Evolutionary conservation across 23 red algal species (phyloP).

Genomic region (Agarophyton chilense): DNA sequence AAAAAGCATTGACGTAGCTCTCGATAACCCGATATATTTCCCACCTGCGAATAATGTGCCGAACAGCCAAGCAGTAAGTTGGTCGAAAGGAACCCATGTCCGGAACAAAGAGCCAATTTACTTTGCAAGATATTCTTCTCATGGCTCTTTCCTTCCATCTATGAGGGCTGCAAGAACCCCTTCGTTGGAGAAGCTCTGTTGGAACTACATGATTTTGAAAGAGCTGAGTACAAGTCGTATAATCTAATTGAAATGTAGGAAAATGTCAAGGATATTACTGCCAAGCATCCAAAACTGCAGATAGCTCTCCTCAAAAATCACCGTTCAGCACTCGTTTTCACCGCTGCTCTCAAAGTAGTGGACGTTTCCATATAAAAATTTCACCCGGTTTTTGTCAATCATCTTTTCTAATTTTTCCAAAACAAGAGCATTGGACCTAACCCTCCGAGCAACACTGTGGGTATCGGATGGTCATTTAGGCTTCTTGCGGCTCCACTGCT

Average conservation of each 20-base stretch:
- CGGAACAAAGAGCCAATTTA: too few relatives aligned
- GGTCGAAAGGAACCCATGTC: conserved; percentile 15
- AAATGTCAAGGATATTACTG: too few relatives aligned
- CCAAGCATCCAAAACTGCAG: conserved; percentile 37
- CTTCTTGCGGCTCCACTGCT: conserved; percentile 73
- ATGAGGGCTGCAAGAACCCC: conserved; percentile 36
- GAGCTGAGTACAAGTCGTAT: conserved; percentile 9
- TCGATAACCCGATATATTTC: too few relatives aligned
- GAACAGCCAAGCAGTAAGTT: background rate
- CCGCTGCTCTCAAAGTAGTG: too few relatives aligned
- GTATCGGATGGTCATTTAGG: conserved; percentile 56
- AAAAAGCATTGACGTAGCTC: too few relatives aligned
- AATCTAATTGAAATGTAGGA: too few relatives aligned
- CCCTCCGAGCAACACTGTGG: background rate
- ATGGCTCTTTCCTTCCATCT: too few relatives aligned
- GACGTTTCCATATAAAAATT: conserved; percentile 65
- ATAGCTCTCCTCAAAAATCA: too few relatives aligned
- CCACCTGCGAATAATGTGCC: too few relatives aligned
- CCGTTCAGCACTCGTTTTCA: too few relatives aligned
- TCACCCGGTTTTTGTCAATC: too few relatives aligned
- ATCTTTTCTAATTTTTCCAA: conserved; percentile 65
- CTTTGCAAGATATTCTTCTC: conserved; percentile 51
- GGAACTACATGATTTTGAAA: conserved; percentile 61
- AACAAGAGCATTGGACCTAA: background rate
- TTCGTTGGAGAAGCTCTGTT: conserved; percentile 75